These are phyloP conservation scores for Castanea crenata DNA, from an alignment of 306 rosid genomes.

Conservation along the genomic window DNA sequence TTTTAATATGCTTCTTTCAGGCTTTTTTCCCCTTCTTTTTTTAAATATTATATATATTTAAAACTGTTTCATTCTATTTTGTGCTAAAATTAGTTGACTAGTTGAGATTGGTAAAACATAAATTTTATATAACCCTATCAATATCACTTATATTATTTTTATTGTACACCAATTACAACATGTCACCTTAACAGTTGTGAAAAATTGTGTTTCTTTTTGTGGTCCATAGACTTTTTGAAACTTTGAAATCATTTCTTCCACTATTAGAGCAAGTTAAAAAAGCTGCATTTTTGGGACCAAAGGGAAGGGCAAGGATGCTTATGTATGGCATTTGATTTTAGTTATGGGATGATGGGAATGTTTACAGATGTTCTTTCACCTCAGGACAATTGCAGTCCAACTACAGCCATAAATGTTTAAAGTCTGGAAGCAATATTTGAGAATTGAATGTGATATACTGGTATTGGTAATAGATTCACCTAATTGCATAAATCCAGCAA, in stretches of 20 bases:
- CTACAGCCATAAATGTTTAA: not conserved
- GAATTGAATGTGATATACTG: not conserved
- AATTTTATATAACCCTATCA: no score
- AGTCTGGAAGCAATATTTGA: not conserved
- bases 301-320: not conserved
- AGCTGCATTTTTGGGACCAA: not conserved
- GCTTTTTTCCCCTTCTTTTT: no score
- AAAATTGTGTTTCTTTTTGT: no score
- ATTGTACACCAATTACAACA: no score
- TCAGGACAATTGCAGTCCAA: constrained; percentile 6
- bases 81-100: no score
- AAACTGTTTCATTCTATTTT: no score
- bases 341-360: not conserved
- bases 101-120: no score
- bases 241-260: not conserved
- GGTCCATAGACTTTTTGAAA: no score
- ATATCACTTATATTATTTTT: no score
- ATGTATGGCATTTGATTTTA: not conserved
- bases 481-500: constrained; percentile 88
- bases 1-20: not conserved
- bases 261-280: not conserved
- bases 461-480: constrained; percentile 37
- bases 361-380: constrained; percentile 12
- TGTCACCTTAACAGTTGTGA: no score
- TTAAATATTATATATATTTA: no score